Percentiles rank a stretch among this genome's conserved stretches.
These are phyloP conservation scores for Sporothrix globosa DNA, from an alignment of 2,329 filamentous ascomycete species.

Conservation along the genomic window DNA sequence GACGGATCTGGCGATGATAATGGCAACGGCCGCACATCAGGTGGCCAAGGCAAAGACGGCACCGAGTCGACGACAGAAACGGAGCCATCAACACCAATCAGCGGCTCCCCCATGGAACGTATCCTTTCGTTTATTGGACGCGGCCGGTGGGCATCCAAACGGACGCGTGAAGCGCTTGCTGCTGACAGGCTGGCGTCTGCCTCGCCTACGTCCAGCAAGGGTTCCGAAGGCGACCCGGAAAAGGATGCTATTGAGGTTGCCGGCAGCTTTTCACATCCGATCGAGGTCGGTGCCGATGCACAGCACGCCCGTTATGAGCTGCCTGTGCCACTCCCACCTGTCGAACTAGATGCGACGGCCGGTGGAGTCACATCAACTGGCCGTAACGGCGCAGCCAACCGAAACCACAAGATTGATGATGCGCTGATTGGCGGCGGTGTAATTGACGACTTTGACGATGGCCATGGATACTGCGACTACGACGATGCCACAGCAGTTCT, in stretches of 20 bases:
- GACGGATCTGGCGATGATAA: slow-evolving; percentile 11
- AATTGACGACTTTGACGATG: slow-evolving; percentile 20
- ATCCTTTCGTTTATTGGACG: slow-evolving; percentile 52
- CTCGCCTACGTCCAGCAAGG: not conserved
- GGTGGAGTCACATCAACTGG: not conserved
- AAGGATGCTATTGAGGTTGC: slow-evolving; percentile 32
- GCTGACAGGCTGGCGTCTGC: not conserved
- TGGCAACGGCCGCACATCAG: not conserved
- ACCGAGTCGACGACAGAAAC: slow-evolving; percentile 43
- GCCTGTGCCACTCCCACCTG: slow-evolving; percentile 51
- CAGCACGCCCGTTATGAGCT: slow-evolving; percentile 58
- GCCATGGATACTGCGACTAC: slow-evolving; percentile 18
- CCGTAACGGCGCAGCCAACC: not conserved
- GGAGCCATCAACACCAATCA: slow-evolving; percentile 37
- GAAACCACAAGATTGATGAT: slow-evolving; percentile 17
- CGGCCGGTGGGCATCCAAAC: slow-evolving; percentile 43
- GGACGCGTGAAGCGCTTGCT: not conserved
- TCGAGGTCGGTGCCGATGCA: slow-evolving; percentile 49
- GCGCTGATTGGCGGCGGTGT: slow-evolving; percentile 13
- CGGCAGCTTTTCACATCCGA: slow-evolving; percentile 43
- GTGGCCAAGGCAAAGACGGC: slow-evolving; percentile 40
- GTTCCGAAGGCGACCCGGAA: slow-evolving; percentile 34
- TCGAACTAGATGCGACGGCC: slow-evolving; percentile 53
- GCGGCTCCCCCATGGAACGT: slow-evolving; percentile 45
- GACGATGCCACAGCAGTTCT: slow-evolving; percentile 47